Evolutionary conservation across 169 alveolate genomes (phyloP).

Genomic region (Plasmodium chabaudi): DNA sequence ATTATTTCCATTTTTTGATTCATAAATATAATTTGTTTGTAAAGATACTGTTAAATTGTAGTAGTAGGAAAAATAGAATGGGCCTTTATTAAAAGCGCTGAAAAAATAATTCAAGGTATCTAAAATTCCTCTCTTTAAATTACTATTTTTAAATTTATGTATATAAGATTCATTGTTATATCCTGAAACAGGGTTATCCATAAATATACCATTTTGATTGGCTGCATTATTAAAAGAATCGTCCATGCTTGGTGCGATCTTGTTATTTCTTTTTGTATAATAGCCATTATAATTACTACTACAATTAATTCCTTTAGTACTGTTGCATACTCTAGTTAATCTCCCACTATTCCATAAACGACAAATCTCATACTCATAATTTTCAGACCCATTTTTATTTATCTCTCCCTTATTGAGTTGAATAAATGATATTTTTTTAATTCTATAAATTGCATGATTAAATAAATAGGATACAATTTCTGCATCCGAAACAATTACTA

Average conservation of each 20-base stretch:
- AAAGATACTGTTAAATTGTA: constrained; percentile 63
- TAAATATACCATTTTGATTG: constrained; percentile 15
- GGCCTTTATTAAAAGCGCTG: constrained; percentile 74
- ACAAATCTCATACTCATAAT: constrained; percentile 39
- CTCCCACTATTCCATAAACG: constrained; percentile 29
- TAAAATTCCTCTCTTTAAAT: constrained; percentile 37
- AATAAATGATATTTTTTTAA: constrained; percentile 48
- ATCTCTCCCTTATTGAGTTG: constrained; percentile 39
- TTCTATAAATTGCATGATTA: constrained; percentile 48
- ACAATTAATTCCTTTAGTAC: background rate
- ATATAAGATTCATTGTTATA: constrained; percentile 41
- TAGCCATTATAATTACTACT: too few relatives aligned
- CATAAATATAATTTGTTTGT: constrained; percentile 34
- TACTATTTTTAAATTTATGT: constrained; percentile 54
- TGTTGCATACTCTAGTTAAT: constrained; percentile 11
- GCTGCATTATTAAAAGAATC: constrained; percentile 14
- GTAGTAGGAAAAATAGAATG: constrained; percentile 69
- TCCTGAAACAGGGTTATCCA: constrained; percentile 3
- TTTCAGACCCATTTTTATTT: constrained; percentile 1
- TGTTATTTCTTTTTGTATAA: constrained; percentile 28
- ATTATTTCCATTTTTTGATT: constrained; percentile 11
- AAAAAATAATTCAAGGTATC: constrained; percentile 35
- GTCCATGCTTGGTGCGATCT: background rate
- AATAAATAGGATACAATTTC: constrained; percentile 60
- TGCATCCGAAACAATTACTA: constrained; percentile 68